phyloP scores from a whole-genome alignment of 1,284 basidiomycete species.

The Heliocybe sulcata region DNA sequence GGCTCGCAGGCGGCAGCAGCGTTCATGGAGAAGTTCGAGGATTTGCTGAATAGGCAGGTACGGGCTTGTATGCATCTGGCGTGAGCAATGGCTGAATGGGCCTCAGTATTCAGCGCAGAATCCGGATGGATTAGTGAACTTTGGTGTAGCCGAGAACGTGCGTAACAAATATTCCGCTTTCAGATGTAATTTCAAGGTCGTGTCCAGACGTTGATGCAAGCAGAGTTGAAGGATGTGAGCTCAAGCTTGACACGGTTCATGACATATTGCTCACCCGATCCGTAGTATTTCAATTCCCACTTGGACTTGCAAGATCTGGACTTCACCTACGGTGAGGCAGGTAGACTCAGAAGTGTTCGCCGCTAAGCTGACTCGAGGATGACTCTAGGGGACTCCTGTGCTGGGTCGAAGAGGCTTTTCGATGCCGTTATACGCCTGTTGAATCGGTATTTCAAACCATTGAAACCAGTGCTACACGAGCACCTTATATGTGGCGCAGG shows the following conservation, averaged over 20 bases:
- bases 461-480: not conserved
- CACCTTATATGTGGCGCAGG: slow-evolving; percentile 1
- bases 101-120: slow-evolving; percentile 1
- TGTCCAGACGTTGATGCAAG: slow-evolving; percentile 2
- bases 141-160: slow-evolving; percentile 5
- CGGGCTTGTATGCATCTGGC: not conserved
- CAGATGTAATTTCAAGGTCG: not conserved
- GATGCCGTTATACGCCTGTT: not conserved
- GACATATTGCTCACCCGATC: too few species aligned
- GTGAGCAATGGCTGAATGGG: not conserved
- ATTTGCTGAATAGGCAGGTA: not conserved
- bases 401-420: slow-evolving; percentile 1
- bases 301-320: slow-evolving; percentile 1
- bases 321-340: not conserved
- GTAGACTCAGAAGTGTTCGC: not conserved
- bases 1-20: not conserved
- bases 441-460: not conserved
- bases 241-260: not conserved
- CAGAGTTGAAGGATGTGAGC: slow-evolving; percentile 1
- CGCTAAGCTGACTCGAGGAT: not conserved
- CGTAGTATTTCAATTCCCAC: not conserved
- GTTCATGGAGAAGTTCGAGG: not conserved
- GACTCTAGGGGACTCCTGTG: not conserved
- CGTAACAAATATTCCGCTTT: not conserved
- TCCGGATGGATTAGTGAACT: slow-evolving; percentile 1